Evolutionary conservation across 2,329 filamentous ascomycete genomes (phyloP).

Genomic region (Fusarium chuoi): DNA sequence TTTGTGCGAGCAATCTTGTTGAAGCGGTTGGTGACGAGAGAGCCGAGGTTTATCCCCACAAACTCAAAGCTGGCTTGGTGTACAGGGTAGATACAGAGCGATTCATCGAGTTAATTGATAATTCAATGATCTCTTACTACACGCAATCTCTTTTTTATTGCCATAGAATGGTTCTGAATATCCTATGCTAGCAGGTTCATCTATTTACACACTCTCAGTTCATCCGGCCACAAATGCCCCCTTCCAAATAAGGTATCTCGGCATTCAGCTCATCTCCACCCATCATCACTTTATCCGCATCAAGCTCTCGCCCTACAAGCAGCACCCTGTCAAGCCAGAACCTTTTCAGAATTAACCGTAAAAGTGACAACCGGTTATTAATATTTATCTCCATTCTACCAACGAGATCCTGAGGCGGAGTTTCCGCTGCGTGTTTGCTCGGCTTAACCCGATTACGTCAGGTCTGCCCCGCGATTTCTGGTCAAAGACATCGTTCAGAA

Average conservation of each 20-base stretch:
- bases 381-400: background rate
- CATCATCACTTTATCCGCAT: background rate
- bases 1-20: background rate
- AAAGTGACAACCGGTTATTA: background rate
- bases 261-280: background rate
- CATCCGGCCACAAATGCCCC: background rate
- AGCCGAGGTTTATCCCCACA: conserved; percentile 1
- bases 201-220: background rate
- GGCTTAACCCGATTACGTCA: conserved; percentile 31
- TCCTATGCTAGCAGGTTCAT: rapidly evolving
- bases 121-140: too few species aligned
- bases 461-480: conserved; percentile 25
- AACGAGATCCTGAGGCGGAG: conserved; percentile 16
- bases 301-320: background rate
- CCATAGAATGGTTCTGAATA: background rate
- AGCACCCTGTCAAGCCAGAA: background rate
- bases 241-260: background rate
- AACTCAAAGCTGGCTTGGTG: background rate
- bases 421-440: background rate
- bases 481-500: background rate
- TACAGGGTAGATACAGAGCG: background rate
- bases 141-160: background rate
- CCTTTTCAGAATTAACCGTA: conserved; percentile 2
- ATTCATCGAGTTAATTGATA: background rate
- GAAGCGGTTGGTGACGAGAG: background rate